phyloP scores from a whole-genome alignment of 1,284 basidiomycete species.

The Termitomyces sp. region DNA sequence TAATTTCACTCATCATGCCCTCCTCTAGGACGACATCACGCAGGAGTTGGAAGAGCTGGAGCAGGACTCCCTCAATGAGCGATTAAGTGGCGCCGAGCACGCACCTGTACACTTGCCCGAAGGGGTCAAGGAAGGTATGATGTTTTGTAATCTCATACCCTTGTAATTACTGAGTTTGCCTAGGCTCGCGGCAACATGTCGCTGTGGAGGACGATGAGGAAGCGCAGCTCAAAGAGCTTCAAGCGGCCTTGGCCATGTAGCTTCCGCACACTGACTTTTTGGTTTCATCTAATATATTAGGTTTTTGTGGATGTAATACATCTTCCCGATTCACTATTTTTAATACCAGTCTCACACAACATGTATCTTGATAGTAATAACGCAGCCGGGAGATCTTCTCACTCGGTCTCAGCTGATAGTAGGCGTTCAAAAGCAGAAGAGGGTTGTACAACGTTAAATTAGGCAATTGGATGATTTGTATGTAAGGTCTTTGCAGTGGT shows the following conservation, averaged over 20 bases:
- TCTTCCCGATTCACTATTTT: conserved; percentile 20
- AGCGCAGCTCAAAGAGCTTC: conserved; percentile 85
- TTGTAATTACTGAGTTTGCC: conserved; percentile 1
- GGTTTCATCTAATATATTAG: conserved; percentile 17
- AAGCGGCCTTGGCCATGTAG: conserved; percentile 88
- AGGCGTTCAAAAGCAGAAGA: conserved; percentile 9
- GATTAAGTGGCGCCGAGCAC: conserved; percentile 85
- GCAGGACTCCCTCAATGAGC: conserved; percentile 86
- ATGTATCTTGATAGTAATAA: conserved; percentile 18
- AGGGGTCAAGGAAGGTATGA: conserved; percentile 50
- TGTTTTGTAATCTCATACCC: not conserved
- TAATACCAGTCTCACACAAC: conserved; percentile 22
- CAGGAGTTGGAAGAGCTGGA: conserved; percentile 88
- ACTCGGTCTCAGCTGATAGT: not conserved
- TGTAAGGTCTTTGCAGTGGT: conserved; percentile 25
- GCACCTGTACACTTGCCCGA: conserved; percentile 86
- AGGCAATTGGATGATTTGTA: conserved; percentile 20
- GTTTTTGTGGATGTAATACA: conserved; percentile 8
- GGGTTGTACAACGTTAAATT: conserved; percentile 28
- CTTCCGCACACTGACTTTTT: conserved; percentile 12
- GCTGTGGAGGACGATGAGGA: conserved; percentile 88
- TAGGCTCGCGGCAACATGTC: conserved; percentile 17
- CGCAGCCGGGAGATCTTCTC: conserved; percentile 1
- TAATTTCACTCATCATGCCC: conserved; percentile 8
- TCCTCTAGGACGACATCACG: conserved; percentile 74